Base-by-base conservation (phyloP, 2,329 filamentous ascomycete genomes). In the Exophiala aquamarina region DNA sequence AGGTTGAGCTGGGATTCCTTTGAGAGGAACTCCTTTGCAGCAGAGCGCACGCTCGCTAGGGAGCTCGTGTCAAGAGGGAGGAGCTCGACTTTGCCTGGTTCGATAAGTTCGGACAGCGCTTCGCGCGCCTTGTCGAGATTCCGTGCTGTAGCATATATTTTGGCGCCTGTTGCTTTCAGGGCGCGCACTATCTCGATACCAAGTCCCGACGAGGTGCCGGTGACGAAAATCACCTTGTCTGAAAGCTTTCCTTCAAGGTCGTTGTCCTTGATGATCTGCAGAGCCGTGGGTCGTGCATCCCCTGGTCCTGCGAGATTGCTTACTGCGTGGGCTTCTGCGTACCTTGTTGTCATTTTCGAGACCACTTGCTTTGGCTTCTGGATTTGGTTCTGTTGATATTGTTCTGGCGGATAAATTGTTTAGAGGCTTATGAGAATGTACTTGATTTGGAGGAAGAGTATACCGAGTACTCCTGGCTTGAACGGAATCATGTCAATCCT, bases 161-260 rank as follows among this genome's bases (percentile, higher is more conserved):
- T 65, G 0, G 68, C 69, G 4, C 70, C 69, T 0, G 70, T 72
- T 6, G 51, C 41, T 10, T 59, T 50, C 1, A 73, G 54, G 2
- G 69, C 70, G 6, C 62, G 61, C n/a, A 61, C 68, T 1, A 67
- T 71, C 48, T 69, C 66, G 41, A 68, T 55, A 4, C 67, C 68
- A 19, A 70, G 59, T 1, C 68, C 69, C 0, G 66, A 65, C 2
- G 66, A 66, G 31, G 55, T 60, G n/a, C 68, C 68, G 4, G 68
- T 70, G 45, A 71, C 56, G 18, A 73, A 53, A 33, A 69, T 58
- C 20, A 66, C 61, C 54, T 69, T 71, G 39, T 55, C 59, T 3
- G 18, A 6, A 26, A 55, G 52, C 8, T 50, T 44, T n/a, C 45
- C 47, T 11, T 49, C 52, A 3, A 63, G 44, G n/a, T 46, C 41